These are phyloP conservation scores for Lasiosphaeria hispida DNA, from an alignment of 495 filamentous ascomycete genomes.

Conservation along the genomic window DNA sequence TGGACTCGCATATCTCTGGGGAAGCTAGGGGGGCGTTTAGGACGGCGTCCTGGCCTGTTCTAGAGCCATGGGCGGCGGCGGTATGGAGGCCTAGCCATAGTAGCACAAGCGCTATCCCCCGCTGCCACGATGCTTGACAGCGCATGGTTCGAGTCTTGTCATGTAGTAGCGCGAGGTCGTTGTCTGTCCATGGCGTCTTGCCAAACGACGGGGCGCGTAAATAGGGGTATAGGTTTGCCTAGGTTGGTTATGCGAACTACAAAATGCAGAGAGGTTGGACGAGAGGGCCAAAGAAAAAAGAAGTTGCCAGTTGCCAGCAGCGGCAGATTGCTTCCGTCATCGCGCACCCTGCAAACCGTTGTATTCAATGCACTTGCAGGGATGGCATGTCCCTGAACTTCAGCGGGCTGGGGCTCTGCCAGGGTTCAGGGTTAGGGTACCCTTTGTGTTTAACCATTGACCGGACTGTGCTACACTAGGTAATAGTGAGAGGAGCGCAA, in stretches of 20 bases:
- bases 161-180: constrained; percentile 13
- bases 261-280: not conserved
- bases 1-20: constrained; percentile 54
- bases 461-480: constrained; percentile 8
- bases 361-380: constrained; percentile 3
- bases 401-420: no score
- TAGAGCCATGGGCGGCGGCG: constrained; percentile 19
- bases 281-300: not conserved
- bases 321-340: constrained; percentile 5
- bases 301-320: constrained; percentile 13
- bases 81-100: constrained; percentile 26
- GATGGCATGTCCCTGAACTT: not conserved
- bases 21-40: constrained; percentile 14
- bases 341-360: not conserved
- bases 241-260: not conserved
- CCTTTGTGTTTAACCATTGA: not conserved
- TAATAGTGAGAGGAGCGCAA: no score
- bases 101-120: constrained; percentile 19
- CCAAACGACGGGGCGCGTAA: not conserved
- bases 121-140: constrained; percentile 8
- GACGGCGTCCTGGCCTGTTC: constrained; percentile 14
- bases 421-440: not conserved
- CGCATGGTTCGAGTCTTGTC: constrained; percentile 26
- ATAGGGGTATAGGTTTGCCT: not conserved
- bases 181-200: constrained; percentile 26